phyloP scores from a whole-genome alignment of 305 asterid species.

The Andrographis paniculata region DNA sequence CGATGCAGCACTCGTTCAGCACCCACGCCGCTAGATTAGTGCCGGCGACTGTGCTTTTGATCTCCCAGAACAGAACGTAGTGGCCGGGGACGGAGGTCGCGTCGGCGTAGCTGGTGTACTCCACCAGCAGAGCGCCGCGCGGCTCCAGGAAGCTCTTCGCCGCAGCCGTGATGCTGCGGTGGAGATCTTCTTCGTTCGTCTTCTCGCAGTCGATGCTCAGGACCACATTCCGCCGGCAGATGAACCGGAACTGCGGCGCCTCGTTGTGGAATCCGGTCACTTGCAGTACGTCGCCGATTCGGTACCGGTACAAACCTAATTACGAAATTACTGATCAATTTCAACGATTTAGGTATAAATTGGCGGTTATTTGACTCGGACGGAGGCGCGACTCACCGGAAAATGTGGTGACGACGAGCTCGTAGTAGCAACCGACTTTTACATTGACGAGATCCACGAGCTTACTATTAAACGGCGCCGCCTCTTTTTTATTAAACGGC shows the following conservation, averaged over 20 bases:
- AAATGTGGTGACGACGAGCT: slow-evolving; percentile 67
- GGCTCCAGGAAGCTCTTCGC: slow-evolving; percentile 46
- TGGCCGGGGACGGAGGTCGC: slow-evolving; percentile 67
- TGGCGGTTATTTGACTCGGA: background rate
- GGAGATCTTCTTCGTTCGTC: slow-evolving; percentile 63
- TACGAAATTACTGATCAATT: no score
- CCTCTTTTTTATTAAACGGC: no score
- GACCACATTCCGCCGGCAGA: slow-evolving; percentile 65
- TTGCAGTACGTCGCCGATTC: slow-evolving; percentile 74
- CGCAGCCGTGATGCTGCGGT: slow-evolving; percentile 46
- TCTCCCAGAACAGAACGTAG: slow-evolving; percentile 77
- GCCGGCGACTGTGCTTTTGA: slow-evolving; percentile 21
- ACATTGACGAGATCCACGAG: slow-evolving; percentile 63
- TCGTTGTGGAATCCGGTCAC: slow-evolving; percentile 67
- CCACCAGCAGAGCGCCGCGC: slow-evolving; percentile 44
- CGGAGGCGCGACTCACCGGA: slow-evolving; percentile 33
- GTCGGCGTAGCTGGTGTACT: slow-evolving; percentile 82
- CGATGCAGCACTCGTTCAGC: slow-evolving; percentile 54
- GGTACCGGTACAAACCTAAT: slow-evolving; percentile 61
- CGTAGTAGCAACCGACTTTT: slow-evolving; percentile 47
- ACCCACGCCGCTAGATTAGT: slow-evolving; percentile 24
- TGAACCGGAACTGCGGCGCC: slow-evolving; percentile 68
- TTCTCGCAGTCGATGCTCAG: slow-evolving; percentile 75
- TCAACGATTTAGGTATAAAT: no score
- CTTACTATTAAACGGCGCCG: slow-evolving; percentile 6